These are phyloP conservation scores for Candida suzukii DNA, from an alignment of 805 yeast genomes.

Conservation along the genomic window DNA sequence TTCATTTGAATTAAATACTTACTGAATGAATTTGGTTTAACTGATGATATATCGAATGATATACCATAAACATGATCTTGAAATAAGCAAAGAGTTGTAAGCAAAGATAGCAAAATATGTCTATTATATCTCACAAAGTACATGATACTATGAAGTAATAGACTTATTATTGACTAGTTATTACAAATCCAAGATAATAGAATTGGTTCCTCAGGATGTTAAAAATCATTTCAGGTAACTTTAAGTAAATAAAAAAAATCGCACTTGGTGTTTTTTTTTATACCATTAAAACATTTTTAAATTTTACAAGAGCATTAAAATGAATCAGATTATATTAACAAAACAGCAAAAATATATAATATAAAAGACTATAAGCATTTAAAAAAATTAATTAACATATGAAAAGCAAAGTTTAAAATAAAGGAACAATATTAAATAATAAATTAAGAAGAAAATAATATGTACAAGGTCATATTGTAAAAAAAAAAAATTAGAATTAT, in stretches of 20 bases:
- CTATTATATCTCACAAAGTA: no score
- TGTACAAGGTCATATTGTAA: conserved; percentile 1
- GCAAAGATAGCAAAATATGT: background rate
- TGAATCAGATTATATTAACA: background rate
- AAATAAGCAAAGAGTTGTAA: background rate
- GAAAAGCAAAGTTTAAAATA: background rate
- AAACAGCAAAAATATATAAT: conserved; percentile 1
- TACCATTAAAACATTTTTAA: no score
- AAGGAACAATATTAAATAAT: background rate
- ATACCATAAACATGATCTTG: background rate
- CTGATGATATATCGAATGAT: background rate
- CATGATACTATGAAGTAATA: no score
- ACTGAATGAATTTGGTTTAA: background rate
- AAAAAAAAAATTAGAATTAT: conserved; percentile 6
- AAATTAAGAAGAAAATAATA: background rate
- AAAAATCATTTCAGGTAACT: no score
- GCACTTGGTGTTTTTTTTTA: no score
- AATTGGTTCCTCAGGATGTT: no score
- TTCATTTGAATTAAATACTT: conserved; percentile 46
- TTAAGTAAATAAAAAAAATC: no score
- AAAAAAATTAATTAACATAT: background rate
- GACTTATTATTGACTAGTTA: no score
- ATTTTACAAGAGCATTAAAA: no score
- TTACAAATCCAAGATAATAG: no score
- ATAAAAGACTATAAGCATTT: background rate